Conservation (phyloP, 352 stramenopile genomes). For the Globisporangium paddicum region DNA sequence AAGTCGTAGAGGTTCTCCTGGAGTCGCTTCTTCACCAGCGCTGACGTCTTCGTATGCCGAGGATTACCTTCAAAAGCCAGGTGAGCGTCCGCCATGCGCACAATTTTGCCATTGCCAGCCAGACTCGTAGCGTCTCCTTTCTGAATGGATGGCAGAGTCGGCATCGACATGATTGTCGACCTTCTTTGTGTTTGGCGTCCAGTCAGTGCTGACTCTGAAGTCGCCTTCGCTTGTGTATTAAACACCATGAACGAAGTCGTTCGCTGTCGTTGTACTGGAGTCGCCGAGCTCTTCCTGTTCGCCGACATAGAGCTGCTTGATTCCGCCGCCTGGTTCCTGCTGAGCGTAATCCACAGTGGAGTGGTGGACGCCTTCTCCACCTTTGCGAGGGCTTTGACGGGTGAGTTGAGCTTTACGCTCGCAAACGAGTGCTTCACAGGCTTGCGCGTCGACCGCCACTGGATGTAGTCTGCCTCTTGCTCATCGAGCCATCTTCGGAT, state of each 20-base stretch:
- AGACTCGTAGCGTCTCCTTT: constrained; percentile 1
- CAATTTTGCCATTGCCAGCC: not conserved
- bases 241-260: not conserved
- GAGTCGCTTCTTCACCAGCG: constrained; percentile 26
- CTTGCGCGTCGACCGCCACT: constrained; percentile 34
- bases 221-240: not conserved
- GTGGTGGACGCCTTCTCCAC: constrained; percentile 1
- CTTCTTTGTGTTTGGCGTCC: not conserved
- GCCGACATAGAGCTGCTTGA: not conserved
- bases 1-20: constrained; percentile 58
- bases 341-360: constrained; percentile 19
- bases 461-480: constrained; percentile 41
- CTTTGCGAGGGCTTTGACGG: constrained; percentile 13
- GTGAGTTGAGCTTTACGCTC: constrained; percentile 46
- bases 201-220: not conserved
- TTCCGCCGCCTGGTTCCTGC: constrained; percentile 3
- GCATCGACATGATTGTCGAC: constrained; percentile 4
- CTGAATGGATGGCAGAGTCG: not conserved
- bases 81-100: not conserved
- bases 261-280: not conserved
- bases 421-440: constrained; percentile 38
- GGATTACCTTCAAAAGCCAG: not conserved
- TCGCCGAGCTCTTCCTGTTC: not conserved
- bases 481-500: constrained; percentile 55
- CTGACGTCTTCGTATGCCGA: not conserved